These are phyloP conservation scores for Trichodelitschia bisporula DNA, from an alignment of 495 filamentous ascomycete genomes.

Conservation along the genomic window DNA sequence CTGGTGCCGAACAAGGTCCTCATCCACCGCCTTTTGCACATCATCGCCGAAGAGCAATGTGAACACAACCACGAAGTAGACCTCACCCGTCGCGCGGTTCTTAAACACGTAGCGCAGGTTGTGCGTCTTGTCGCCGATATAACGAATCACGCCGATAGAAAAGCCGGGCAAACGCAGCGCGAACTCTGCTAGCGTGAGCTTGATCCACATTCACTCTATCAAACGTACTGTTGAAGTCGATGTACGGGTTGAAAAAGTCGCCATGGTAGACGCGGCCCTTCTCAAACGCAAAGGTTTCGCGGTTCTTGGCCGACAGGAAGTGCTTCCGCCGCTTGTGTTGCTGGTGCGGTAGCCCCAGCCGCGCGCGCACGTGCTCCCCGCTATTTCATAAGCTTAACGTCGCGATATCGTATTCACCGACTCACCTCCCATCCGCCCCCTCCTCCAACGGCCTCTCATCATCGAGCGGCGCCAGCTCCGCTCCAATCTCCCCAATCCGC, in stretches of 20 bases:
- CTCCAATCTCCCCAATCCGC: constrained; percentile 29
- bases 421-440: too few species aligned
- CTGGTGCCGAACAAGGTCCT: too few species aligned
- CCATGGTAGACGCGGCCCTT: constrained; percentile 35
- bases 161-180: constrained; percentile 55
- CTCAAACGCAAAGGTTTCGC: constrained; percentile 30
- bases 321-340: constrained; percentile 14
- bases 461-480: neutral
- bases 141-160: constrained; percentile 42
- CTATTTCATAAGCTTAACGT: too few species aligned
- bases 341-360: constrained; percentile 16
- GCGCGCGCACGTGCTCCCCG: constrained; percentile 23
- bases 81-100: neutral
- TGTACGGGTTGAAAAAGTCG: constrained; percentile 84
- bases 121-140: constrained; percentile 35
- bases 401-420: too few species aligned
- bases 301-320: constrained; percentile 19
- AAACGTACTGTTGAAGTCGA: constrained; percentile 55
- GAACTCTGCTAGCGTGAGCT: too few species aligned
- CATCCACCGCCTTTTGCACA: too few species aligned
- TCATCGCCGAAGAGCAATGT: too few species aligned
- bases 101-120: neutral
- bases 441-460: constrained; percentile 24
- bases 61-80: constrained; percentile 1
- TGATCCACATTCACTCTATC: too few species aligned